Evolutionary conservation across 1,284 basidiomycete genomes (phyloP), one percentile per base, ranked within the genome.

Genomic region (Paramarasmius palmivorus): DNA sequence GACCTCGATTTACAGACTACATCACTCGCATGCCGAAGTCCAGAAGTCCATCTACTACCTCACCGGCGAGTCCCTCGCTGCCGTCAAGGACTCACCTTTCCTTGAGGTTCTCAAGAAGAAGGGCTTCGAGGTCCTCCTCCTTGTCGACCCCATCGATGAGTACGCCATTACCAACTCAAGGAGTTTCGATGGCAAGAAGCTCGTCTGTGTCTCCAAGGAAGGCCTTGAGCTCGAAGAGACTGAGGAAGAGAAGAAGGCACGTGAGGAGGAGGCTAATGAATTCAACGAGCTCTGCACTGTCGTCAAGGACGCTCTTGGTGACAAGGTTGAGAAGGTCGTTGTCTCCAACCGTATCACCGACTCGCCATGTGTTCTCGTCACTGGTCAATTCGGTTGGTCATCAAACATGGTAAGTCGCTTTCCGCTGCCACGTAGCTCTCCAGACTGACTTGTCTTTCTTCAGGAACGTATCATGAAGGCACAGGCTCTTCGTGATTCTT

Each of bases 41-140:
- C 96, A 99, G 77, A 98, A 98, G 80, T 94, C 95, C 68, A 95
- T 98, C 74, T 98, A 98, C 86, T 98, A 96, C 84, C 90, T 99
- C 65, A 99, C 96, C 57, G 96, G 97, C 74, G 97, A 99, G 81
- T 96, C 94, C 10, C 90, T 99, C 55, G 88, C 86, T 57, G 84
- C 94, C 55, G 88, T 92, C 67, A 86, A 84, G 68, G 94, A 98
- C 76, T 98, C 96, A 55, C 96, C 96, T 36, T 99, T 99, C 95
- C 87, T 99, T 57, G 96, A 99, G 79, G 91, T 95, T 52, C 90
- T 99, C 73, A 98, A 98, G 90, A 96, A 95, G 92, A 99, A 95
- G 86, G 93, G 93, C 79, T 98, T 98, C 74, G 96, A 99, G 77
- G 95, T 98, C 56, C 83, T 99, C 48, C 88, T 99, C 65, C 90